Evolutionary conservation across 345 rosid species (phyloP), one percentile per base, ranked within the genome.

Genomic region (Barbarea vulgaris): DNA sequence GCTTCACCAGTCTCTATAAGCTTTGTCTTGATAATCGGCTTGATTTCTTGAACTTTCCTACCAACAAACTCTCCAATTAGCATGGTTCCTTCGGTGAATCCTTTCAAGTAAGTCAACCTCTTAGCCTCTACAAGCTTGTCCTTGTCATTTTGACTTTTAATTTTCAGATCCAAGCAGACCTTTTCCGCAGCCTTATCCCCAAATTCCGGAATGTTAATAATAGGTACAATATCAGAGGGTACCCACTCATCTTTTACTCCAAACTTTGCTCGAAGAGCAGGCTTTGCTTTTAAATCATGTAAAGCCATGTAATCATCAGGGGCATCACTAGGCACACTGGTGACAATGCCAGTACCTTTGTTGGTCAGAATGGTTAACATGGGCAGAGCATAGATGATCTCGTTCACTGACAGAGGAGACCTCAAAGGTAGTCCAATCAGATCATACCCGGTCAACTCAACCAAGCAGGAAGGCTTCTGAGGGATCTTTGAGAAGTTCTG

Each of bases 251-350:
- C 98, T 80, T 86, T 86, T 81, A 93, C 89, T 19, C 90, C 86
- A 69, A 62, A 88, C 82, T 89, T 91, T 53, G 79, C 89, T 77
- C 97, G 85, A n/a, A 88, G 64, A 73, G 88, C 97, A 61, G 91
- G 94, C 74, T 91, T 93, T 69, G 85, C 86, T 72, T 85, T 89
- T 82, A 91, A 77, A 79, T 86, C 97, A 59, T 87, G 90, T 74
- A 93, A 57, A 6, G 92, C 86, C 89, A 91, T 91, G 81, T 86
- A 87, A 79, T 93, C 97, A 76, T 93, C 97, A 14, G 98, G 98
- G 56, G 98, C 86, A 84, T 93, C 98, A 77, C 97, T 93, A 75
- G 98, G 97, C 33, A 93, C 98, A 74, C 97, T 85, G 50, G 97
- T 93, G 62, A 93, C 97, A 4, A 93, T 89, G 65, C 98, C 97